A percentile compares a stretch with the other conserved stretches of the same genome.
These are phyloP conservation scores for Colletotrichum aenigma DNA, from an alignment of 2,329 filamentous ascomycete species.

Conservation along the genomic window DNA sequence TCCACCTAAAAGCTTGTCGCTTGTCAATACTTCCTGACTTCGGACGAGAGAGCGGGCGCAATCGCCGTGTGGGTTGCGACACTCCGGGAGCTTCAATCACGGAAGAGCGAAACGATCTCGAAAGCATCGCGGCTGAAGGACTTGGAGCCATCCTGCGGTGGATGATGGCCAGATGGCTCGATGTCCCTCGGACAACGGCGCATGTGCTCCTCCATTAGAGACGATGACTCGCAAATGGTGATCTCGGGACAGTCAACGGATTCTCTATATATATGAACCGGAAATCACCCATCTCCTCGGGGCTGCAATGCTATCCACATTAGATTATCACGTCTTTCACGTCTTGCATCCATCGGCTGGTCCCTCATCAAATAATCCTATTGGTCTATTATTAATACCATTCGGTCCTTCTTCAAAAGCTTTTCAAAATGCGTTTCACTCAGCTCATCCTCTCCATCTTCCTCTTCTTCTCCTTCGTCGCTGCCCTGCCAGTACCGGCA, in stretches of 20 bases:
- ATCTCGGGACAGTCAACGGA: neutral
- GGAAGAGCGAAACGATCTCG: neutral
- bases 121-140: neutral
- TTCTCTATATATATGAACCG: neutral
- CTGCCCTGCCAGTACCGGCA: neutral
- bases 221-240: neutral
- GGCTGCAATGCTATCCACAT: fast-evolving
- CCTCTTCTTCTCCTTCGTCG: neutral
- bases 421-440: neutral
- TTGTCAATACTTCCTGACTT: neutral
- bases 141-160: neutral
- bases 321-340: neutral
- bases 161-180: neutral
- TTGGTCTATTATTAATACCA: neutral
- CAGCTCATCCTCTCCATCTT: slow-evolving; percentile 1
- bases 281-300: neutral
- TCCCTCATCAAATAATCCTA: neutral
- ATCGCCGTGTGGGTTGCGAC: neutral
- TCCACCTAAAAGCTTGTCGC: slow-evolving; percentile 15
- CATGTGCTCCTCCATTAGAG: neutral
- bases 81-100: neutral
- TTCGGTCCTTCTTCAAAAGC: fast-evolving
- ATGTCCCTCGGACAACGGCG: neutral
- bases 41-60: neutral
- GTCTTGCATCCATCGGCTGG: neutral